Percentiles rank a stretch among this genome's conserved stretches.
These are phyloP conservation scores for Bothriochloa decipiens DNA, from an alignment of 176 grass and related monocot genomes.

Conservation along the genomic window DNA sequence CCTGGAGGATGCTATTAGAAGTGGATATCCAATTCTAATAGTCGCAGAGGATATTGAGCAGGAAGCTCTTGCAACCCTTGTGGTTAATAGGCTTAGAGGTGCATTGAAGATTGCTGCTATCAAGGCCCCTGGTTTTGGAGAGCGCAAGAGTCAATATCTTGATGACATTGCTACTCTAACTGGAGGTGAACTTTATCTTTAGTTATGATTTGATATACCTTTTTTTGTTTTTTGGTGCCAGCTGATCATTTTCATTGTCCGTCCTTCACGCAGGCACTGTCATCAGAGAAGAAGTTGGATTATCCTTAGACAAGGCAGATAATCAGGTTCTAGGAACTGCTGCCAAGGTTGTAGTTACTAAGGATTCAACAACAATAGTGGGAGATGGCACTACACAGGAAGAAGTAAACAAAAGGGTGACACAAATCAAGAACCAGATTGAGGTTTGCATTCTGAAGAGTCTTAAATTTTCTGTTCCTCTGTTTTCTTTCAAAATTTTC, in stretches of 20 bases:
- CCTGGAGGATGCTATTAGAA: conserved; percentile 58
- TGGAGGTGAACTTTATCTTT: conserved; percentile 48
- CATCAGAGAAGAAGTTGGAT: conserved; percentile 66
- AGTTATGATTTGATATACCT: not conserved
- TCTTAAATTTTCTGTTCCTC: not conserved
- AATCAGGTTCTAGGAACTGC: conserved; percentile 53
- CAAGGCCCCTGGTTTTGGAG: conserved; percentile 79
- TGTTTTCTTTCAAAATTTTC: not conserved
- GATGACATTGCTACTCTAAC: conserved; percentile 79
- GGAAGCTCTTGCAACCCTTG: conserved; percentile 81
- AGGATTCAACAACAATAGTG: conserved; percentile 72
- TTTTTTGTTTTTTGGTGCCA: not conserved
- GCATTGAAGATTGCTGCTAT: conserved; percentile 67
- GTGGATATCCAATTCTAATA: conserved; percentile 63
- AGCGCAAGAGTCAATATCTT: conserved; percentile 70
- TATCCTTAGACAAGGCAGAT: conserved; percentile 67
- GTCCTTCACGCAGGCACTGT: conserved; percentile 35
- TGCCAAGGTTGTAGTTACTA: conserved; percentile 61
- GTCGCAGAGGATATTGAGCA: conserved; percentile 78
- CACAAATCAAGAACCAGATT: conserved; percentile 64
- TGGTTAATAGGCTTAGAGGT: conserved; percentile 79
- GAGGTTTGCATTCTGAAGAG: conserved; percentile 36
- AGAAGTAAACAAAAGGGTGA: conserved; percentile 60
- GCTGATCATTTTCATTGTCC: not conserved
- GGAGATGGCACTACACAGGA: conserved; percentile 64